phyloP scores from a whole-genome alignment of 2,329 filamentous ascomycete species.

The Penicillium digitatum region DNA sequence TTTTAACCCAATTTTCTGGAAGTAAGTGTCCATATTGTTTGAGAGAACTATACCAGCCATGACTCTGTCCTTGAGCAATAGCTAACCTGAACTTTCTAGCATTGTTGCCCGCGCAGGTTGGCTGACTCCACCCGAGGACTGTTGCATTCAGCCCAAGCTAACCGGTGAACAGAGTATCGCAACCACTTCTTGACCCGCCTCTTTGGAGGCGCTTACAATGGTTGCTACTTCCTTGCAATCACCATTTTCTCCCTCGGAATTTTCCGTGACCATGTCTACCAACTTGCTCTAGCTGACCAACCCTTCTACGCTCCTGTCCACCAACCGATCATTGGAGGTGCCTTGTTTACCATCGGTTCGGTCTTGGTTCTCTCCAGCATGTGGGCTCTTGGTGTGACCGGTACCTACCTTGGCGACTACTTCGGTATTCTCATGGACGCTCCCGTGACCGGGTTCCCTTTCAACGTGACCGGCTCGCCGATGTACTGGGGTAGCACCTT shows the following conservation, averaged over 20 bases:
- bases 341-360: slow-evolving; percentile 72
- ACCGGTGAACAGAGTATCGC: slow-evolving; percentile 68
- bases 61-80: neutral
- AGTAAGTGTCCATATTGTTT: slow-evolving; percentile 59
- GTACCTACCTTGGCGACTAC: slow-evolving; percentile 96
- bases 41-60: neutral
- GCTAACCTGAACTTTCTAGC: slow-evolving; percentile 45
- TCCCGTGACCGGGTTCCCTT: slow-evolving; percentile 92
- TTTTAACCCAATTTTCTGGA: slow-evolving; percentile 99
- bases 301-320: slow-evolving; percentile 72
- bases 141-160: slow-evolving; percentile 9
- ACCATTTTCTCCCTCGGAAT: slow-evolving; percentile 91
- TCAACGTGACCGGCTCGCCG: slow-evolving; percentile 82
- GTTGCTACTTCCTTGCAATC: slow-evolving; percentile 83
- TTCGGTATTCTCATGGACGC: slow-evolving; percentile 97
- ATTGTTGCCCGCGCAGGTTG: slow-evolving; percentile 77
- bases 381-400: slow-evolving; percentile 87
- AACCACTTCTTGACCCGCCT: slow-evolving; percentile 84
- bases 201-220: slow-evolving; percentile 72
- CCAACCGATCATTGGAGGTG: slow-evolving; percentile 62
- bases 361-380: slow-evolving; percentile 82
- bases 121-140: slow-evolving; percentile 19
- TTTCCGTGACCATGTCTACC: slow-evolving; percentile 82
- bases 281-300: slow-evolving; percentile 71
- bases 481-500: slow-evolving; percentile 97